Conservation (phyloP, 1,284 basidiomycete genomes). For the Ceratorhiza oryzae-sativae region DNA sequence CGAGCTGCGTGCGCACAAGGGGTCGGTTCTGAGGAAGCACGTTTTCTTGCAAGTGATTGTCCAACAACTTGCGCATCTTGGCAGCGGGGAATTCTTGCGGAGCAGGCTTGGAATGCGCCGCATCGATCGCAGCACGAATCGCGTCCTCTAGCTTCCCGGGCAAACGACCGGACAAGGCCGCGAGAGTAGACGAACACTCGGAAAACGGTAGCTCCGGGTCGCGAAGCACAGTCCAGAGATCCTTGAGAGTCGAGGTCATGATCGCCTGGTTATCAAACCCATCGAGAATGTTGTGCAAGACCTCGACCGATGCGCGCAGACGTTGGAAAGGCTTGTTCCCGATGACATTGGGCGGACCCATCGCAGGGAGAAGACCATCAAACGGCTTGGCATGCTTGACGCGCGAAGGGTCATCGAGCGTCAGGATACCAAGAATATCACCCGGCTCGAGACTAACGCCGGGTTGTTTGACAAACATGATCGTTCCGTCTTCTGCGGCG, state of each 20-base stretch:
- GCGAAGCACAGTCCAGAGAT: conserved; percentile 78
- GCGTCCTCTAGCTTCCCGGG: conserved; percentile 90
- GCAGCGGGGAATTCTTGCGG: conserved; percentile 84
- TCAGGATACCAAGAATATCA: conserved; percentile 96
- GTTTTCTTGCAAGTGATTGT: conserved; percentile 84
- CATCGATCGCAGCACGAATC: conserved; percentile 81
- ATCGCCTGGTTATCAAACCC: conserved; percentile 93
- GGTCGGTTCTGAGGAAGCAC: conserved; percentile 79
- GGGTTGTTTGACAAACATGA: conserved; percentile 98
- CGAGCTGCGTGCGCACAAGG: conserved; percentile 77
- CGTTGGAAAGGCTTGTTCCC: conserved; percentile 94
- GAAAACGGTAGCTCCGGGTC: conserved; percentile 91
- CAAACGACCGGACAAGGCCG: conserved; percentile 92
- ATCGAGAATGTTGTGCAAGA: conserved; percentile 91
- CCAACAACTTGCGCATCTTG: conserved; percentile 83
- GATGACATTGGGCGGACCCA: conserved; percentile 85
- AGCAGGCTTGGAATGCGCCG: conserved; percentile 71
- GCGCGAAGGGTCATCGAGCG: conserved; percentile 94
- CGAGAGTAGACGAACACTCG: conserved; percentile 84
- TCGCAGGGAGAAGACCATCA: conserved; percentile 86
- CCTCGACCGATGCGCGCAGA: conserved; percentile 75
- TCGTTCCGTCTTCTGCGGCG: conserved; percentile 93
- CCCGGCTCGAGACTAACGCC: conserved; percentile 97
- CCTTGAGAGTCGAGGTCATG: conserved; percentile 84
- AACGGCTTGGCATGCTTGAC: conserved; percentile 99